These are phyloP conservation scores for Pseudocercospora musae DNA, from an alignment of 2,329 filamentous ascomycete species.

Conservation along the genomic window DNA sequence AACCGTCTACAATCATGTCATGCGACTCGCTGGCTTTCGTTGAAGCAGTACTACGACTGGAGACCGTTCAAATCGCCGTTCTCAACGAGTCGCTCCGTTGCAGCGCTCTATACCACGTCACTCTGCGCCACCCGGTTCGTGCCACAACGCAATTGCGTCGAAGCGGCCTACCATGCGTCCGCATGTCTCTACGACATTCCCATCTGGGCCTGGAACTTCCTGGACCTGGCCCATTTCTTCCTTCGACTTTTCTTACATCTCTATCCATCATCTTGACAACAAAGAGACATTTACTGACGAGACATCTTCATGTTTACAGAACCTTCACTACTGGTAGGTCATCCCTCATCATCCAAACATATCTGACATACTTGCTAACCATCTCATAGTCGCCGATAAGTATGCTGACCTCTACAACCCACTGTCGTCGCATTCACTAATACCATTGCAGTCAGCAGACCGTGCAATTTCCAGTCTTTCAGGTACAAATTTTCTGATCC, in stretches of 20 bases:
- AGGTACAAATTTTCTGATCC: not conserved
- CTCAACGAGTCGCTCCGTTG: not conserved
- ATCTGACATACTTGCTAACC: no score
- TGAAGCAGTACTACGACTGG: not conserved
- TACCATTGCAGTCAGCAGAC: not conserved
- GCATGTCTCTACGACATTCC: not conserved
- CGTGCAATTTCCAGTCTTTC: slow-evolving; percentile 45
- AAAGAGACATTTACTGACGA: slow-evolving; percentile 1
- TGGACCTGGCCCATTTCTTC: not conserved
- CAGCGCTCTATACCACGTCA: not conserved
- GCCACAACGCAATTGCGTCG: not conserved
- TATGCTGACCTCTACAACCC: not conserved
- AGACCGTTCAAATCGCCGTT: not conserved
- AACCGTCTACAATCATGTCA: not conserved
- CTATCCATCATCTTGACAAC: slow-evolving; percentile 1
- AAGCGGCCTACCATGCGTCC: not conserved
- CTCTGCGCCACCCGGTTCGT: not conserved
- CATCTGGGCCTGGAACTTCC: not conserved
- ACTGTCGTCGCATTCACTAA: not conserved
- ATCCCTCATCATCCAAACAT: no score
- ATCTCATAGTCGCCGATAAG: slow-evolving; percentile 56
- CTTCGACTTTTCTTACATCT: not conserved
- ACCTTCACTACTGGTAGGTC: slow-evolving; percentile 94
- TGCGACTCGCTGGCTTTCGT: not conserved
- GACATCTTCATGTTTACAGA: slow-evolving; percentile 10